Percentiles rank a stretch among this genome's conserved stretches.
Conservation (phyloP, 129 eudicot genomes). For the Chrysanthemum lavandulifolium region DNA sequence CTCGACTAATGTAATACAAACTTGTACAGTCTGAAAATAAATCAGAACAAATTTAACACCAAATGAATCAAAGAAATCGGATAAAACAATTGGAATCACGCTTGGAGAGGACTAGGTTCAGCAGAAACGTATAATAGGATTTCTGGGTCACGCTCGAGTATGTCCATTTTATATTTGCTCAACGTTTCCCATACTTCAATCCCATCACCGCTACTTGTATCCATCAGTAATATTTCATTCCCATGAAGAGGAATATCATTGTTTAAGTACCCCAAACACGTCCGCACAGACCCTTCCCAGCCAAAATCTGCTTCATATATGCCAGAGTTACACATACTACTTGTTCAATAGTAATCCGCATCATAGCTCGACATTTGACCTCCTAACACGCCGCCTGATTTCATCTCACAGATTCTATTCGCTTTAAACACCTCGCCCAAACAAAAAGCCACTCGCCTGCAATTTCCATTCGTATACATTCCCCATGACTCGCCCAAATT, state of each 20-base stretch:
- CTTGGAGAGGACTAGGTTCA: conserved; percentile 16
- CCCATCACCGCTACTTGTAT: conserved; percentile 12
- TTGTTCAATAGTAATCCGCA: no score
- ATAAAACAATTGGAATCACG: background rate
- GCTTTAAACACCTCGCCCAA: no score
- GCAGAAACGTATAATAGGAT: conserved; percentile 6
- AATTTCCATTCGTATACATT: no score
- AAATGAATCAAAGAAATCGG: no score
- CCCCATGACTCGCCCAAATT: no score
- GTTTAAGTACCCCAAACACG: background rate
- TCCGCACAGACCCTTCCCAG: conserved; percentile 12
- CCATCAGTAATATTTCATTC: conserved; percentile 1
- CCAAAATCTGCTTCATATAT: conserved; percentile 17
- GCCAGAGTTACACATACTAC: background rate
- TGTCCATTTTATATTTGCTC: conserved; percentile 11
- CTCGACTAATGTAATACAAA: no score
- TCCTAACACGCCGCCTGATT: no score
- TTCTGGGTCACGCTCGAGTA: conserved; percentile 13
- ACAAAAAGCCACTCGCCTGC: no score
- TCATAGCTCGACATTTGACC: no score
- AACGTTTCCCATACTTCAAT: conserved; percentile 16
- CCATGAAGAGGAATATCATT: background rate
- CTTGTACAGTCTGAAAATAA: no score
- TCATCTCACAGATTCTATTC: no score
- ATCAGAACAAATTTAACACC: no score